These are phyloP conservation scores for Arabis alpina DNA, from an alignment of 345 rosid species.

Conservation along the genomic window DNA sequence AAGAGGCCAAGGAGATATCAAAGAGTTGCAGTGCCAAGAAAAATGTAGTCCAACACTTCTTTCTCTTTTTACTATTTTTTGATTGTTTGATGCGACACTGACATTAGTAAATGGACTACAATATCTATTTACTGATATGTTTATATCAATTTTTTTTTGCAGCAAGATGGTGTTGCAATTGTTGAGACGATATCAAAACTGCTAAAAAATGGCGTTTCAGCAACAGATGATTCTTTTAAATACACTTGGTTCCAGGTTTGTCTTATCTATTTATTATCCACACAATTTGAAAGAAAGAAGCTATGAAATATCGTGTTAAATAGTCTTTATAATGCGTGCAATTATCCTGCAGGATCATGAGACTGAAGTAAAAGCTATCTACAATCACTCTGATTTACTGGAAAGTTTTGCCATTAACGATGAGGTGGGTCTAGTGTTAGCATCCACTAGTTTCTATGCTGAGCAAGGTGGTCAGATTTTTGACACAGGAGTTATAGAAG, in stretches of 20 bases:
- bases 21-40: conserved; percentile 60
- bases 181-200: conserved; percentile 68
- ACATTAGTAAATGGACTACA: not conserved
- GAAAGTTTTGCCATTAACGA: not conserved
- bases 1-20: conserved; percentile 80
- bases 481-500: conserved; percentile 70
- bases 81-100: not conserved
- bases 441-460: conserved; percentile 77
- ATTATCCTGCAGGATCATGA: conserved; percentile 57
- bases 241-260: conserved; percentile 55
- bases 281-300: conserved; percentile 2
- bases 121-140: not conserved
- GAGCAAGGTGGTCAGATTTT: conserved; percentile 97
- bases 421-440: conserved; percentile 70
- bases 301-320: not conserved
- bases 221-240: conserved; percentile 72
- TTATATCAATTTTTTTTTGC: conserved; percentile 26
- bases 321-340: not conserved
- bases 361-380: conserved; percentile 69
- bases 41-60: conserved; percentile 49
- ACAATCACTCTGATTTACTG: conserved; percentile 53
- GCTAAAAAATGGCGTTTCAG: conserved; percentile 59
- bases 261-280: not conserved
- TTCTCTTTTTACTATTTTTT: not conserved
- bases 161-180: conserved; percentile 78